phyloP scores from a whole-genome alignment of 2,329 filamentous ascomycete species.

The Periconia macrospinosa region DNA sequence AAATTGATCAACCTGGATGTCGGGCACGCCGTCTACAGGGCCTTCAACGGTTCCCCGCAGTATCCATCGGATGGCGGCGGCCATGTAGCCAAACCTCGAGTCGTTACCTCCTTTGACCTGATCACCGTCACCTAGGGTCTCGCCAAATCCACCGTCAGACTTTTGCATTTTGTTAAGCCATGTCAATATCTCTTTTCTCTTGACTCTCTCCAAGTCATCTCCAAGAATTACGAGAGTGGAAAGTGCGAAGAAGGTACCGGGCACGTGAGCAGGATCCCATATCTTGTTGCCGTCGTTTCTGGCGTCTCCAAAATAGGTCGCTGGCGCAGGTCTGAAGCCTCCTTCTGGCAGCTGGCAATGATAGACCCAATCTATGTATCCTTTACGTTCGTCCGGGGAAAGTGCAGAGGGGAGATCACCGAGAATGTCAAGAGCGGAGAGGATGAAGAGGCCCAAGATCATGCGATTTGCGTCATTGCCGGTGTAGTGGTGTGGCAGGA shows the following conservation, averaged over 20 bases:
- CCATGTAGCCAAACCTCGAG: conserved; percentile 85
- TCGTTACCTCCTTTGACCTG: conserved; percentile 77
- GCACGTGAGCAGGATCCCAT: conserved; percentile 79
- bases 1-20: conserved; percentile 74
- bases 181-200: conserved; percentile 65
- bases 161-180: conserved; percentile 82
- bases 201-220: conserved; percentile 64
- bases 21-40: conserved; percentile 60
- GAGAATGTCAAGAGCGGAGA: conserved; percentile 83
- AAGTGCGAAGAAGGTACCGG: conserved; percentile 88
- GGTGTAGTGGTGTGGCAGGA: conserved; percentile 82
- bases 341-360: conserved; percentile 81
- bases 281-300: conserved; percentile 55
- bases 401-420: conserved; percentile 62
- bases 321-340: conserved; percentile 86
- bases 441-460: conserved; percentile 84
- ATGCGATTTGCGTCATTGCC: conserved; percentile 89
- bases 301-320: conserved; percentile 57
- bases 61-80: conserved; percentile 79
- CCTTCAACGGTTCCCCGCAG: conserved; percentile 63
- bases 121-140: conserved; percentile 66
- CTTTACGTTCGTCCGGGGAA: conserved; percentile 55
- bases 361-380: conserved; percentile 76
- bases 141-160: conserved; percentile 86
- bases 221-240: conserved; percentile 69